These are phyloP conservation scores for Thalia dealbata DNA, from an alignment of 176 grass and related monocot genomes.

Conservation along the genomic window DNA sequence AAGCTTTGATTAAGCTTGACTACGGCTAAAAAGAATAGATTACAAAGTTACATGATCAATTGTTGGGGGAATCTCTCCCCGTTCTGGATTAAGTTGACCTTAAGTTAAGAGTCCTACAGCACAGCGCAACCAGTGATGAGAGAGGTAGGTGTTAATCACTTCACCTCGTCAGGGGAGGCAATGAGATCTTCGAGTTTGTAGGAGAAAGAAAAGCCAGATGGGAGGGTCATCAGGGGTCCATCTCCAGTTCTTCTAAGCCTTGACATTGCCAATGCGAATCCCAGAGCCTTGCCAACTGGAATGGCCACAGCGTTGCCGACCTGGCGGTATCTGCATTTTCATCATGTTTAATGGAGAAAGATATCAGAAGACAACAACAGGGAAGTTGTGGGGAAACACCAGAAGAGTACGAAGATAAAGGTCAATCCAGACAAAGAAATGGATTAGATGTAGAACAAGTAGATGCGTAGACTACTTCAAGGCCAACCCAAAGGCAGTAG, in stretches of 20 bases:
- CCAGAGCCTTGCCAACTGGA: conserved; percentile 64
- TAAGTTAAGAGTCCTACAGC: too few species aligned
- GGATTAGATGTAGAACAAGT: too few species aligned
- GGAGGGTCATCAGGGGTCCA: conserved; percentile 52
- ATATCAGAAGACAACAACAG: background rate
- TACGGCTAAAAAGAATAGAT: background rate
- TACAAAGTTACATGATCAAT: background rate
- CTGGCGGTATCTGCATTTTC: conserved; percentile 57
- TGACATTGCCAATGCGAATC: conserved; percentile 54
- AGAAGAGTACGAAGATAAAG: background rate
- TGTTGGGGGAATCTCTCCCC: background rate
- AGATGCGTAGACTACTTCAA: too few species aligned
- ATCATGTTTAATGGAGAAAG: background rate
- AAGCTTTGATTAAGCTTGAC: background rate
- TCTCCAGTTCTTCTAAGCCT: conserved; percentile 46
- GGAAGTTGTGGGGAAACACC: background rate
- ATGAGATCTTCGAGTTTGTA: conserved; percentile 16
- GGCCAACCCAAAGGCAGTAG: too few species aligned
- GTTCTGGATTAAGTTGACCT: background rate
- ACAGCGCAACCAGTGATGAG: background rate
- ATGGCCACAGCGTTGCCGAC: conserved; percentile 92
- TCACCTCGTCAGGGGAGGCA: conserved; percentile 4
- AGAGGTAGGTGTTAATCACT: background rate
- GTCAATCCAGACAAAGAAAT: too few species aligned
- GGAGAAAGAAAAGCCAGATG: conserved; percentile 66